A percentile compares a stretch with the other conserved stretches of the same genome.
These are phyloP conservation scores for Aspergillus sparsus DNA, from an alignment of 495 filamentous ascomycete species.

Conservation along the genomic window DNA sequence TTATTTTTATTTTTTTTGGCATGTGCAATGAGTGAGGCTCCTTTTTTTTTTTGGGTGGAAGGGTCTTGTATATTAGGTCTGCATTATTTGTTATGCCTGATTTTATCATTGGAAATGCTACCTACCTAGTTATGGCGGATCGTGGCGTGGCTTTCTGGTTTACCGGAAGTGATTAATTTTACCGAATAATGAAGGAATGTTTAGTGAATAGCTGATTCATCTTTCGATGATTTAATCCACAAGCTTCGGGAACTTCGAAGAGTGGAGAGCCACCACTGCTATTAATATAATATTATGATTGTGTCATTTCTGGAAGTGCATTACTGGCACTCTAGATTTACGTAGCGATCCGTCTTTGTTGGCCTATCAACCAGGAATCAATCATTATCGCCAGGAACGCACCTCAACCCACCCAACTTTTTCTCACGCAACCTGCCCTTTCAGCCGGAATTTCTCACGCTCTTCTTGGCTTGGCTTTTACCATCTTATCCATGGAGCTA, in stretches of 20 bases:
- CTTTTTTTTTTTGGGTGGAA: neutral
- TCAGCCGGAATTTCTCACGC: conserved; percentile 5
- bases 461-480: neutral
- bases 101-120: neutral
- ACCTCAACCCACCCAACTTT: conserved; percentile 9
- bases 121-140: conserved; percentile 4
- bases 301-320: conserved; percentile 19
- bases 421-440: conserved; percentile 8
- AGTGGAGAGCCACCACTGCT: conserved; percentile 5
- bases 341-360: conserved; percentile 13
- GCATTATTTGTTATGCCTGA: conserved; percentile 9
- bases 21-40: neutral
- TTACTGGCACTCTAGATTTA: conserved; percentile 32
- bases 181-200: no score
- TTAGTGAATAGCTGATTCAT: no score
- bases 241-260: neutral
- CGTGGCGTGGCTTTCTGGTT: neutral
- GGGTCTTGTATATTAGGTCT: conserved; percentile 12
- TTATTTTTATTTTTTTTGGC: conserved; percentile 1
- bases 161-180: neutral
- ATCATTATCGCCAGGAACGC: conserved; percentile 19
- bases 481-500: conserved; percentile 26
- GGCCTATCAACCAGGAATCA: conserved; percentile 1
- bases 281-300: conserved; percentile 3
- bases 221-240: no score